Conservation (phyloP, 129 eudicot genomes). For the Centaurea solstitialis region DNA sequence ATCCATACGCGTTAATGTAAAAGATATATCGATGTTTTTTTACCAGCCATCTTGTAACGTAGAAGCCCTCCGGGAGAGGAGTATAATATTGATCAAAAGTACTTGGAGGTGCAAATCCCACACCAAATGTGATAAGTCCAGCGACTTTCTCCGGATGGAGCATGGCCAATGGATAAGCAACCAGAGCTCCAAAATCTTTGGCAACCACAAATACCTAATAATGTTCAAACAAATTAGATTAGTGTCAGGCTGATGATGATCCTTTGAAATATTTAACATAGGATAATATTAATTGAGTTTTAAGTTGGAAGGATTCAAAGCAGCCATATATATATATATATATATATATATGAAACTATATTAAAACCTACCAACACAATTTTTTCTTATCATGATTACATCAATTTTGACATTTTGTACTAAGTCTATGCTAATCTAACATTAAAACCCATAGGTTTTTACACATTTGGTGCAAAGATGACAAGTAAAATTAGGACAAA, state of each 20-base stretch:
- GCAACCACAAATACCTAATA: constrained; percentile 30
- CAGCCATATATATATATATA: no score
- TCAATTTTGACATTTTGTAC: no score
- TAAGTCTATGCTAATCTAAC: neutral
- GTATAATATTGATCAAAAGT: neutral
- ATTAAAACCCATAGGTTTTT: neutral
- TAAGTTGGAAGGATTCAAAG: neutral
- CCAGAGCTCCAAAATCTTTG: constrained; percentile 25
- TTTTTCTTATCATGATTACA: no score
- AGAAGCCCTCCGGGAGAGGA: constrained; percentile 27
- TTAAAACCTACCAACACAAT: no score
- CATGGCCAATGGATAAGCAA: constrained; percentile 25
- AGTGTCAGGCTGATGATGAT: neutral
- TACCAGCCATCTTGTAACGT: constrained; percentile 35
- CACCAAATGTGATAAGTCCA: constrained; percentile 18
- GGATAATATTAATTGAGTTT: neutral
- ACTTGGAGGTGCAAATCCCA: constrained; percentile 19
- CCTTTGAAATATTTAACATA: neutral
- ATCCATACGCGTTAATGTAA: neutral
- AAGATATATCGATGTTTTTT: neutral
- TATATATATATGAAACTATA: no score
- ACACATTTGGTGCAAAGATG: neutral
- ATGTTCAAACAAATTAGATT: no score
- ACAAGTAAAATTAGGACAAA: neutral
- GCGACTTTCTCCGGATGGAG: constrained; percentile 28